Evolutionary conservation across 75 land plant species (phyloP), one percentile per base, ranked within the genome.

Genomic region (Chamaecyparis obtusa): DNA sequence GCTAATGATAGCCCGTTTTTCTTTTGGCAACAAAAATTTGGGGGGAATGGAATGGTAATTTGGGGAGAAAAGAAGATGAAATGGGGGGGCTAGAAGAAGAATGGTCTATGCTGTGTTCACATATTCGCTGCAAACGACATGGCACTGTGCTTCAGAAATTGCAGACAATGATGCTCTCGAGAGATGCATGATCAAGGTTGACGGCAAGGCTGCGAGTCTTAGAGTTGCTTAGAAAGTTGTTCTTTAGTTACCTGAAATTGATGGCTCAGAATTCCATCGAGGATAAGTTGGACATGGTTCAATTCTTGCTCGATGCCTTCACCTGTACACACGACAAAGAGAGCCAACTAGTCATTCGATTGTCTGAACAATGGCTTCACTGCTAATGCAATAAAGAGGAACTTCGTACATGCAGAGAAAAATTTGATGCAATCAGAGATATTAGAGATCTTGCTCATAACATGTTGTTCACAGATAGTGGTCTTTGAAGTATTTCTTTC

Each of bases 251-350:
- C 36, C 15, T 84, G 60, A 84, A 84, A 55, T 55, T 51, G 32
- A 49, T 84, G 85, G 60, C 64, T 30, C 39, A 84, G 0, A 84
- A 54, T 36, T 35, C 19, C 8, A 19, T 84, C 55, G 21, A 32
- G 11, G 85, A 84, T 48, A 84, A 84, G 64, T 37, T 84, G 17
- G 64, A 84, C 36, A 55, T 84, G 56, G 64, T 84, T 84, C 64
- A 33, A 33, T 84, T 84, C 60, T 84, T 55, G 56, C 85, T 27
- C 17, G 33, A 4, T 51, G 60, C 41, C 19, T 84, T 84, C 35
- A 32, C 24, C 60, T 33, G 36, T 15, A 84, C 64, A 64, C 64
- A 84, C 32, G 64, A 84, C 35, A 48, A 4, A 33, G 85, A 84
- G 85, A 39, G 41, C 2, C 41, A 39, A 39, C 41, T 39, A 2